Evolutionary conservation across 2,329 filamentous ascomycete species (phyloP).

Genomic region (Alternaria sp.): DNA sequence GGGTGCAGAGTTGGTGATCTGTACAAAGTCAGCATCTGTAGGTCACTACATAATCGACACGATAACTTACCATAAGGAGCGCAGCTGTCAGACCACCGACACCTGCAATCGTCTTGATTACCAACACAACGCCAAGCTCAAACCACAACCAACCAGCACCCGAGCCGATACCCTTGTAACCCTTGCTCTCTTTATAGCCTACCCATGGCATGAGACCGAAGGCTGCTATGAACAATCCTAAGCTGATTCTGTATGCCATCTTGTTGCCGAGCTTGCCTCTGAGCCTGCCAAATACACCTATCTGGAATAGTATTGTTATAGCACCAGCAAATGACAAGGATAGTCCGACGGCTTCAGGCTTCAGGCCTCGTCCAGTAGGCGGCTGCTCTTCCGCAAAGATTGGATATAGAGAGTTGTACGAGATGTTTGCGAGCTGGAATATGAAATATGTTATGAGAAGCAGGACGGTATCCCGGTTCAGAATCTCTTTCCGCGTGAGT

Average conservation of each 20-base stretch:
- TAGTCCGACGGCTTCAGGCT: constrained; percentile 82
- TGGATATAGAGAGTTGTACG: constrained; percentile 93
- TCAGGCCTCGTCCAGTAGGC: constrained; percentile 79
- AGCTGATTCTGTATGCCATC: constrained; percentile 79
- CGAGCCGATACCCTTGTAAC: constrained; percentile 61
- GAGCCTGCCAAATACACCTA: constrained; percentile 82
- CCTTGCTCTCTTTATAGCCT: constrained; percentile 72
- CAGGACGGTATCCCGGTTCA: constrained; percentile 83
- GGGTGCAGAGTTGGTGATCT: constrained; percentile 94
- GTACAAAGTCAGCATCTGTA: constrained; percentile 2
- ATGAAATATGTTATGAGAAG: constrained; percentile 88
- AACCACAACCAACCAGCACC: constrained; percentile 77
- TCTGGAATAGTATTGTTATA: constrained; percentile 89
- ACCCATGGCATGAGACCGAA: constrained; percentile 92
- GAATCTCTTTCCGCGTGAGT: constrained; percentile 67
- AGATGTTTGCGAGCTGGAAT: constrained; percentile 93
- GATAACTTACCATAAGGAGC: constrained; percentile 76
- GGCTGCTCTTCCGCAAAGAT: constrained; percentile 82
- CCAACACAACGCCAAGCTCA: constrained; percentile 80
- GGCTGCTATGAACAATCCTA: constrained; percentile 81
- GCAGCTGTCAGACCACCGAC: constrained; percentile 92
- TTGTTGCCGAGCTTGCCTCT: constrained; percentile 85
- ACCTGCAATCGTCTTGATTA: constrained; percentile 89
- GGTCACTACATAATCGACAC: background rate
- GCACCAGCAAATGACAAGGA: constrained; percentile 84